Base-by-base conservation (phyloP, 371 early-diverging fungal species). In the Mucor sp. region DNA sequence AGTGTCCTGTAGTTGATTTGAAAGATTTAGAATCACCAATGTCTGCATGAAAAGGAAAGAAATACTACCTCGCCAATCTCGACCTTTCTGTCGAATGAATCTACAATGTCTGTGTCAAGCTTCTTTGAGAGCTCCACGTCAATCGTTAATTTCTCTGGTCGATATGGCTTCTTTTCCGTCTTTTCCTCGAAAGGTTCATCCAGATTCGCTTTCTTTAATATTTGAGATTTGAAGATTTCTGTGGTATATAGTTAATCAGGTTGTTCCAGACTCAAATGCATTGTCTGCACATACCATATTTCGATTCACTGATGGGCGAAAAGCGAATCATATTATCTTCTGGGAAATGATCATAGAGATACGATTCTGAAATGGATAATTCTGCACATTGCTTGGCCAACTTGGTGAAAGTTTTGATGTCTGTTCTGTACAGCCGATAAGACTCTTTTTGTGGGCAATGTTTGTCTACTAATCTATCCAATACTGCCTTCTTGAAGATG, bases 321-420 rank as follows among this genome's bases (percentile, higher is more conserved):
- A 90, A 88, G 30, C 77, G 77, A 60, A 90, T 89, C 58, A 87
- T 70, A 65, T 89, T 89, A 66, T 86, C 80, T 58, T 82, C 85
- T 15, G 85, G 85, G 48, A 83, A 81, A 62, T 87, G 83, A 35
- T 91, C 91, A 68, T 85, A 93, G 0, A 93, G 72, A 47, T 86
- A 88, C 0, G 88, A 87, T 55, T 93, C 92, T 6, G 90, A 85
- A 19, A 86, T 85, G 4, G 93, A 93, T 7, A 92, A 76, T 66
- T 91, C 87, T 3, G 95, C 92, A 64, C 93, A 91, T 70, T 95
- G 94, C 32, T 90, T 87, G 8, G 95, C 90, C 58, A 95, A 69
- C 63, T 87, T 87, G 11, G 83, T 85, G 78, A 93, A 95, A 7
- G 87, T 73, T 1, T 76, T 79, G 19, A 81, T 79, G 63, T 95